Evolutionary conservation across 371 early-diverging fungal genomes (phyloP), one percentile per base, ranked within the genome.

Genomic region (Globomyces sp.): DNA sequence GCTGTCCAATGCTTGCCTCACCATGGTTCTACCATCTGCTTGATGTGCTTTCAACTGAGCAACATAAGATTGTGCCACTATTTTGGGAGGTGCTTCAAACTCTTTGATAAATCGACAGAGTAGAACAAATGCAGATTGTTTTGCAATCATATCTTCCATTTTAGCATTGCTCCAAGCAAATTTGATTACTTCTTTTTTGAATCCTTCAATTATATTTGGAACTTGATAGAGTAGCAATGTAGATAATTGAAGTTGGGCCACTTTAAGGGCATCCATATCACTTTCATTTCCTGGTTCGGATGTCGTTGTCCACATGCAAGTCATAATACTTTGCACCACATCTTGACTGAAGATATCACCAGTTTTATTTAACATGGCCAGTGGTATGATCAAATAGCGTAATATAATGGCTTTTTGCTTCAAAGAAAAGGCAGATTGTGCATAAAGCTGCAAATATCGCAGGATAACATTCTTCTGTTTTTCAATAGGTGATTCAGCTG

Each of bases 41-140:
- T 93, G 90, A 75, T 94, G 92, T 2, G 94, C 90, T 5, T 90
- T 81, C 9, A 98, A 76, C n/a, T 98, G 74, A 2, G 94, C 90
- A 37, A 88, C 90, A 69, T 91, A 96, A 36, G 93, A 89, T 66
- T 95, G 94, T 47, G 87, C 86, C 4, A 93, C 88, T 59, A 98
- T 92, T 75, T 95, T 96, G 60, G 87, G 78, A 4, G 98, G 95
- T 2, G 95, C 93, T 45, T 95, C 94, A 69, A 87, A 96, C 0
- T 92, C 91, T 6, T 91, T 87, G 61, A 97, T 91, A 71, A 96
- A 96, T 39, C 90, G 84, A 1, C 95, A 89, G 58, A 96, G 85
- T 37, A 95, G 73, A 3, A 95, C 96, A 73, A 95, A 96, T 1
- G 98, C 92, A 0, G 98, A 89, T 66, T 96, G 94, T 68, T 95